Conservation (phyloP, 2,329 filamentous ascomycete genomes). For the Fusarium fujikuroi region DNA sequence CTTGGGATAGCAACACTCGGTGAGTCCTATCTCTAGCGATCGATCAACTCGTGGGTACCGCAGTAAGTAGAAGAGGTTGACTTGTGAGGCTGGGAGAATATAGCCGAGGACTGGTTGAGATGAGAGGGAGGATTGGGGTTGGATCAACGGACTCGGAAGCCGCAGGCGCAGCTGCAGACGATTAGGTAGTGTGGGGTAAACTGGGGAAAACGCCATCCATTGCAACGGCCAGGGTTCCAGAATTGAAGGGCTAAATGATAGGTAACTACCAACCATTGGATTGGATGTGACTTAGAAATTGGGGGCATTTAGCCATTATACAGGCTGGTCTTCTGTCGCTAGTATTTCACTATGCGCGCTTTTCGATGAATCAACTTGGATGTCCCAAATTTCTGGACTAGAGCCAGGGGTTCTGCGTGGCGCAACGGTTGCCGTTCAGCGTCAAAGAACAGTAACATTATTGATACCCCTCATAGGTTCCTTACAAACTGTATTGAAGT, state of each 20-base stretch:
- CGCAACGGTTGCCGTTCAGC: not conserved
- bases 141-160: constrained; percentile 19
- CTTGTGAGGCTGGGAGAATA: constrained; percentile 22
- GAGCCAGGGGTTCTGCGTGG: not conserved
- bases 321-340: not conserved
- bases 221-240: constrained; percentile 16
- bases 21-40: not conserved
- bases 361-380: not conserved
- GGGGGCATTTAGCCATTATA: not conserved
- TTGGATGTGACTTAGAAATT: not conserved
- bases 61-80: not conserved
- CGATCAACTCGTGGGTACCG: not conserved
- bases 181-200: constrained; percentile 40
- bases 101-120: constrained; percentile 24
- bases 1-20: not conserved
- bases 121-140: constrained; percentile 8
- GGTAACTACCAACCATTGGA: not conserved
- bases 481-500: not conserved
- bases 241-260: not conserved
- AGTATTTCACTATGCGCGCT: not conserved
- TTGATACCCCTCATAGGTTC: not conserved
- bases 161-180: constrained; percentile 17
- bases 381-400: not conserved
- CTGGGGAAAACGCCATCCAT: constrained; percentile 30
- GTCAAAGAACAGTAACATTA: not conserved